Conservation (phyloP, 768 basidiomycete genomes). For the Boletus vermiculosoides region DNA sequence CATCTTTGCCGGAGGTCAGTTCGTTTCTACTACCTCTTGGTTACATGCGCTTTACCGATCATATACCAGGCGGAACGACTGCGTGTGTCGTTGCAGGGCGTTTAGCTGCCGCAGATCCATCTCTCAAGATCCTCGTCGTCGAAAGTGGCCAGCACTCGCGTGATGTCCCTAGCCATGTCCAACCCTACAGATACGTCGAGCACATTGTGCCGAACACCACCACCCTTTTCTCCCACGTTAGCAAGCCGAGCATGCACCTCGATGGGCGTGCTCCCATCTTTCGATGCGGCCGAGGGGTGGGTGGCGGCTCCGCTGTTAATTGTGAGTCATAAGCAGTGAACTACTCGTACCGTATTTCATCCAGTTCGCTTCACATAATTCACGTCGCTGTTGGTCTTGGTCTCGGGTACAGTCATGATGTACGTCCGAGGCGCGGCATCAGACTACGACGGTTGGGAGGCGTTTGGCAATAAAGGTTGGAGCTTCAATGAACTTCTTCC, state of each 20-base stretch:
- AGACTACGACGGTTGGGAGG: constrained; percentile 62
- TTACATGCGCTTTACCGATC: not conserved
- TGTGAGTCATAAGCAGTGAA: constrained; percentile 36
- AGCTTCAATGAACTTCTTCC: constrained; percentile 56
- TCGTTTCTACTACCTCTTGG: not conserved
- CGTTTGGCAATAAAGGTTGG: constrained; percentile 59
- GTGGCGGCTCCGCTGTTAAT: constrained; percentile 64
- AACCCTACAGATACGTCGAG: constrained; percentile 50
- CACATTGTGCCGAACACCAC: constrained; percentile 41
- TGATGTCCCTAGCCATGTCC: constrained; percentile 46
- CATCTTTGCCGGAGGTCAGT: constrained; percentile 56
- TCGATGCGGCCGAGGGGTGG: constrained; percentile 49
- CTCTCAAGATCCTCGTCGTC: constrained; percentile 56
- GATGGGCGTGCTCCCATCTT: constrained; percentile 46
- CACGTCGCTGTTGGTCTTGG: not conserved
- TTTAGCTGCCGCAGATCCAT: constrained; percentile 51
- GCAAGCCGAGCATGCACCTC: constrained; percentile 41
- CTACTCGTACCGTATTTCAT: not conserved
- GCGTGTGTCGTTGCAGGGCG: constrained; percentile 54
- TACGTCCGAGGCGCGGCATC: constrained; percentile 60
- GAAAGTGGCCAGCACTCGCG: constrained; percentile 57
- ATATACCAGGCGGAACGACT: constrained; percentile 43
- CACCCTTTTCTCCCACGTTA: constrained; percentile 44
- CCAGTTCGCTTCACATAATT: not conserved
- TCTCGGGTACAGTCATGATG: constrained; percentile 39